phyloP scores from a whole-genome alignment of 2,329 filamentous ascomycete genomes.

The Teratosphaeriaceae sp. region DNA sequence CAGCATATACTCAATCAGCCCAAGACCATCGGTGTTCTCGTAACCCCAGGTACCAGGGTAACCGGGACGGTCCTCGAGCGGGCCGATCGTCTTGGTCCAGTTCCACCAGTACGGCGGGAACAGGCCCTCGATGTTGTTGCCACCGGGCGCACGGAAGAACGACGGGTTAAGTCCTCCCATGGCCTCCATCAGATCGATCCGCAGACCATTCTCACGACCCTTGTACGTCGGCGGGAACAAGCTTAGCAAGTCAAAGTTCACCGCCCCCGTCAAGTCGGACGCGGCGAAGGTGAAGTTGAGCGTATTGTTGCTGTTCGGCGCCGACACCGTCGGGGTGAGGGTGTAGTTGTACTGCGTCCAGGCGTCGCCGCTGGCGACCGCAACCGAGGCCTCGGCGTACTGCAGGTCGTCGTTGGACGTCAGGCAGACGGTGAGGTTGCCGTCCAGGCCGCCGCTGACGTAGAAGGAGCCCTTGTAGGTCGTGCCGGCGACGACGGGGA shows the following conservation, averaged over 20 bases:
- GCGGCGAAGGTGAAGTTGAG: constrained; percentile 44
- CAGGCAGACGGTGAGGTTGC: constrained; percentile 30
- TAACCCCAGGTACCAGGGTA: constrained; percentile 53
- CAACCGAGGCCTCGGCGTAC: constrained; percentile 18
- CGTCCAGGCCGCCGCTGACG: constrained; percentile 26
- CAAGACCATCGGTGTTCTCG: constrained; percentile 56
- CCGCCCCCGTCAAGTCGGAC: constrained; percentile 29
- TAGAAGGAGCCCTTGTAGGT: constrained; percentile 31
- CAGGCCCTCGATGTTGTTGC: constrained; percentile 47
- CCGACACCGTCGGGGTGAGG: constrained; percentile 25
- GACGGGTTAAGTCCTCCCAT: constrained; percentile 24
- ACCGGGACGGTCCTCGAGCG: constrained; percentile 48
- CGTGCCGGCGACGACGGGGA: constrained; percentile 20
- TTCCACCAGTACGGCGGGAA: constrained; percentile 35
- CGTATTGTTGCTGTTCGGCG: constrained; percentile 45
- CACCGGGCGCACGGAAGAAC: constrained; percentile 59
- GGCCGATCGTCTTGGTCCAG: constrained; percentile 48
- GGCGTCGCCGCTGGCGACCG: constrained; percentile 16
- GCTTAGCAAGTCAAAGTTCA: constrained; percentile 48
- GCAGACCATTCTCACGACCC: constrained; percentile 44
- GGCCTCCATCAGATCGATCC: constrained; percentile 43
- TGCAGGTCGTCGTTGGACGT: constrained; percentile 36
- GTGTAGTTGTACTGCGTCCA: constrained; percentile 30
- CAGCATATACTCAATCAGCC: too few relatives aligned
- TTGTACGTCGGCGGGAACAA: constrained; percentile 52